These are phyloP conservation scores for Effrenium voratum DNA, from an alignment of 73 alveolate species.

Conservation along the genomic window DNA sequence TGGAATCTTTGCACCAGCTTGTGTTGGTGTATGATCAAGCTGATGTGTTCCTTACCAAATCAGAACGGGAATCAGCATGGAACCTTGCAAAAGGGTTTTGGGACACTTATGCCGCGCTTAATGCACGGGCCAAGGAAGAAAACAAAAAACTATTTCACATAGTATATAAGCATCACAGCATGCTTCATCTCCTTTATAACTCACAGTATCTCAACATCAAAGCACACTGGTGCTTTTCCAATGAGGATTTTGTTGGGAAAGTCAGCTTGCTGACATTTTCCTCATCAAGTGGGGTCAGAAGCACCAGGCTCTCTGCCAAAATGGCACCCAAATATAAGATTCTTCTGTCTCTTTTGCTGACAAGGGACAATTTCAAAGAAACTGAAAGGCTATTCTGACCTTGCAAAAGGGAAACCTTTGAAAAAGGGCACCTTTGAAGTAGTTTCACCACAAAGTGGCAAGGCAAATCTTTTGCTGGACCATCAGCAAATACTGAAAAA, in stretches of 20 bases:
- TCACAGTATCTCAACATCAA: background rate
- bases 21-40: background rate
- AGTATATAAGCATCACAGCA: background rate
- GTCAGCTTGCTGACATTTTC: no score
- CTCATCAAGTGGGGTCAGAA: no score
- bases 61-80: background rate
- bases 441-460: no score
- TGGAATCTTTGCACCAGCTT: background rate
- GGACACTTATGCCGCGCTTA: background rate
- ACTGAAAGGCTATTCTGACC: no score
- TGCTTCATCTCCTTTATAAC: background rate
- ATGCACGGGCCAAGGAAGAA: constrained; percentile 7
- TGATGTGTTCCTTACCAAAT: background rate
- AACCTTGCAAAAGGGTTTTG: constrained; percentile 29
- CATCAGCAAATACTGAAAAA: no score
- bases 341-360: no score
- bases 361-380: no score
- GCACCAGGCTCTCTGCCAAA: no score
- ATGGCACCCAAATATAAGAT: no score
- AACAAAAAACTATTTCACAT: background rate
- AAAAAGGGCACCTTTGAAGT: no score
- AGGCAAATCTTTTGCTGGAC: no score
- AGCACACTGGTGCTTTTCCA: constrained; percentile 30
- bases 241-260: background rate
- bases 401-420: no score